phyloP scores from a whole-genome alignment of 805 yeast species.

The Schwanniomyces yamadae region DNA sequence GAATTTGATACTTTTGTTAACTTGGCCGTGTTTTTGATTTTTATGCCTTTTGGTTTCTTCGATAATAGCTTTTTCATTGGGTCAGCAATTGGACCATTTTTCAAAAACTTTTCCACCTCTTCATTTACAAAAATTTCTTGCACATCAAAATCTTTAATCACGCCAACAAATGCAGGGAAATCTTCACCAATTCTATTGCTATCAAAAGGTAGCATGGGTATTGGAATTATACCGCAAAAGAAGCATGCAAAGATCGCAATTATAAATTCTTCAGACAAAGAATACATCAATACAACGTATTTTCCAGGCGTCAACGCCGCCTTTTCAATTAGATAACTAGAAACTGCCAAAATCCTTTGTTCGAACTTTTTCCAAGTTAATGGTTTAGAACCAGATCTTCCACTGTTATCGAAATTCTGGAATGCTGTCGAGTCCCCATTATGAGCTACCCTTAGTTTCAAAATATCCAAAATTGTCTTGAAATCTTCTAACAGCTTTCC shows the following conservation, averaged over 20 bases:
- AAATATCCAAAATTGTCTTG: conserved; percentile 63
- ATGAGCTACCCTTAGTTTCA: conserved; percentile 73
- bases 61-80: conserved; percentile 50
- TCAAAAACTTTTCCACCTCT: conserved; percentile 69
- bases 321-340: conserved; percentile 68
- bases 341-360: conserved; percentile 68
- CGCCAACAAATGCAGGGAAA: conserved; percentile 58
- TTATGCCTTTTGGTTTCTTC: conserved; percentile 41
- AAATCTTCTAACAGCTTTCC: conserved; percentile 74
- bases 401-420: conserved; percentile 39
- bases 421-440: conserved; percentile 83
- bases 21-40: conserved; percentile 66
- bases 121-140: conserved; percentile 72
- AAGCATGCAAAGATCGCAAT: conserved; percentile 86
- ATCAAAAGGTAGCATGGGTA: conserved; percentile 74
- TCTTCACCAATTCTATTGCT: conserved; percentile 71
- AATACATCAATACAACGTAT: conserved; percentile 75
- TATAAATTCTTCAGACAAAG: conserved; percentile 82
- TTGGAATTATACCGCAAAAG: conserved; percentile 71
- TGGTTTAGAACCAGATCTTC: conserved; percentile 36
- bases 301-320: conserved; percentile 65
- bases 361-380: conserved; percentile 80
- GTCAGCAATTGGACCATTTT: conserved; percentile 62
- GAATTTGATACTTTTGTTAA: conserved; percentile 41
- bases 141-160: conserved; percentile 70